These are phyloP conservation scores for Apophysomyces elegans DNA, from an alignment of 371 early-diverging fungal species.

Conservation along the genomic window DNA sequence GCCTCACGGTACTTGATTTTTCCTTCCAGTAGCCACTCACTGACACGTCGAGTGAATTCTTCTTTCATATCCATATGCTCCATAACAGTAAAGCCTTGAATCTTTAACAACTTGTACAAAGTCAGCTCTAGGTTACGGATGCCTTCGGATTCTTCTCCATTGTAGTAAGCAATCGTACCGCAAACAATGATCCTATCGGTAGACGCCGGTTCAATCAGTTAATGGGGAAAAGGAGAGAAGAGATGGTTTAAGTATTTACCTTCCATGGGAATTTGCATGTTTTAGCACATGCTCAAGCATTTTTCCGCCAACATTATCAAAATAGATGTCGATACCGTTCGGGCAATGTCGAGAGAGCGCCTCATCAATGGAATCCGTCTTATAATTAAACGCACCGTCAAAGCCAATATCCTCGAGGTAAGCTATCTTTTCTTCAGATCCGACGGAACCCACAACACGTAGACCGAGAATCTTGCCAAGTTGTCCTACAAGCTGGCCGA, in stretches of 20 bases:
- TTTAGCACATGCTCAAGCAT: constrained; percentile 67
- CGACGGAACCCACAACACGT: constrained; percentile 78
- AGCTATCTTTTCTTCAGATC: constrained; percentile 78
- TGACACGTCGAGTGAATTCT: constrained; percentile 57
- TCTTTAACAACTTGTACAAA: constrained; percentile 50
- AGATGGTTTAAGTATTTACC: constrained; percentile 19
- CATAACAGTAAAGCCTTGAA: constrained; percentile 72
- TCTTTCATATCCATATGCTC: constrained; percentile 32
- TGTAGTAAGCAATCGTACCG: constrained; percentile 80
- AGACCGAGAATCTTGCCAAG: constrained; percentile 72
- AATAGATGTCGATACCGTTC: constrained; percentile 79
- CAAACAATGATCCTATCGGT: constrained; percentile 46
- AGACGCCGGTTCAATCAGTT: background rate
- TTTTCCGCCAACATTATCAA: constrained; percentile 76
- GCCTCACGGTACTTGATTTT: constrained; percentile 63
- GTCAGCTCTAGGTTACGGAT: constrained; percentile 40
- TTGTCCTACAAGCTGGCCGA: constrained; percentile 66
- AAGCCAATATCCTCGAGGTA: constrained; percentile 68
- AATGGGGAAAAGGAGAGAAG: background rate
- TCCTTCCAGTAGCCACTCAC: constrained; percentile 61
- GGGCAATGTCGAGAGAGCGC: constrained; percentile 57
- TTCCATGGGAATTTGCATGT: constrained; percentile 55
- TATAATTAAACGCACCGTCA: constrained; percentile 86
- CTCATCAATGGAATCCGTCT: constrained; percentile 55
- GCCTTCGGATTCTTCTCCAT: constrained; percentile 33